These are phyloP conservation scores for Echinosophora koreensis DNA, from an alignment of 306 rosid species.

Conservation along the genomic window DNA sequence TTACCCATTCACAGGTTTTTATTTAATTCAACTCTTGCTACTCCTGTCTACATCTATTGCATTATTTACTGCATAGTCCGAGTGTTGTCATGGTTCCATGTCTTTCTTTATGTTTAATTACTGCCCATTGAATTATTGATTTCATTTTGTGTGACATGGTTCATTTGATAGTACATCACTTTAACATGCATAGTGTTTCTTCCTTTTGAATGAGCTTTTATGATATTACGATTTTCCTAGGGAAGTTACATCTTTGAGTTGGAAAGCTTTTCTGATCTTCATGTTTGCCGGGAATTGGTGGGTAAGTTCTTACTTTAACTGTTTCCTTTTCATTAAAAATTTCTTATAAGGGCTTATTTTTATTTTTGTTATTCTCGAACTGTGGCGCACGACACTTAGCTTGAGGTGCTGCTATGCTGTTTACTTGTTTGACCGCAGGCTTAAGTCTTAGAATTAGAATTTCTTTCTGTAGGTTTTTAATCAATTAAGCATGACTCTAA, in stretches of 20 bases:
- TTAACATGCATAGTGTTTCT: slow-evolving; percentile 1
- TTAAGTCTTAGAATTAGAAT: slow-evolving; percentile 30
- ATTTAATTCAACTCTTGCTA: slow-evolving; percentile 14
- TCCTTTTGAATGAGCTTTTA: slow-evolving; percentile 5
- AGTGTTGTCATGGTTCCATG: background rate
- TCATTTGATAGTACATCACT: slow-evolving; percentile 11
- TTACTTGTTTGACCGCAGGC: slow-evolving; percentile 24
- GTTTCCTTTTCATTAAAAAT: background rate
- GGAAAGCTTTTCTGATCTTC: slow-evolving; percentile 80
- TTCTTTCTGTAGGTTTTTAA: slow-evolving; percentile 5
- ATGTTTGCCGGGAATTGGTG: slow-evolving; percentile 79
- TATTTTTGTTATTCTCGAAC: slow-evolving; percentile 12
- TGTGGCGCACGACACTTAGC: slow-evolving; percentile 34
- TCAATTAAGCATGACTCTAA: slow-evolving; percentile 7
- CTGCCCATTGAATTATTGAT: background rate
- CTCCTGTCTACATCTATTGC: slow-evolving; percentile 12
- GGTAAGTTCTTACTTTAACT: slow-evolving; percentile 62
- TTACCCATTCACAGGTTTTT: slow-evolving; percentile 71
- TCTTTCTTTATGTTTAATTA: background rate
- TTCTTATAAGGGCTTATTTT: background rate
- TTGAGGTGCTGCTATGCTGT: slow-evolving; percentile 28
- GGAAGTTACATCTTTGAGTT: slow-evolving; percentile 93
- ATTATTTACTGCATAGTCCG: slow-evolving; percentile 7
- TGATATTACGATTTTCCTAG: slow-evolving; percentile 55
- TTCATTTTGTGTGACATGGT: background rate